These are phyloP conservation scores for Parastagonospora nodorum DNA, from an alignment of 2,329 filamentous ascomycete genomes.

Conservation along the genomic window DNA sequence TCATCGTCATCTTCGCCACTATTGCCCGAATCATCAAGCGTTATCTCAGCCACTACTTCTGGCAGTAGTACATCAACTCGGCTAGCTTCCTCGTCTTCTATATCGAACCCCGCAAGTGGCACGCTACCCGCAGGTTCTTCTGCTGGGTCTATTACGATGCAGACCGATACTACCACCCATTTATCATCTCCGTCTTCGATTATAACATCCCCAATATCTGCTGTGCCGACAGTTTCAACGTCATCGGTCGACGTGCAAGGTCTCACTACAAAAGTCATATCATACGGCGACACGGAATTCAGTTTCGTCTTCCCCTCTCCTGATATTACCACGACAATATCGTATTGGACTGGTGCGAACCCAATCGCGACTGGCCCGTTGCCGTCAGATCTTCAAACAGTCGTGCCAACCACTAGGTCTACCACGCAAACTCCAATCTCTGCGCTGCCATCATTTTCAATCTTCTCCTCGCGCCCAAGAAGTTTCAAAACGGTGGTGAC, in stretches of 20 bases:
- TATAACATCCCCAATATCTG: not conserved
- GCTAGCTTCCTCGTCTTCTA: not conserved
- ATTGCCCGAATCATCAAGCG: too few relatives aligned
- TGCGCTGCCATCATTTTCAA: conserved; percentile 18
- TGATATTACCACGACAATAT: conserved; percentile 33
- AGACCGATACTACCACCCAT: conserved; percentile 4
- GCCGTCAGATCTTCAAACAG: conserved; percentile 25
- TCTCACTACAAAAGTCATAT: conserved; percentile 30
- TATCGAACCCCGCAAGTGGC: not conserved
- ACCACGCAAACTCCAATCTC: conserved; percentile 27
- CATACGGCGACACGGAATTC: conserved; percentile 25
- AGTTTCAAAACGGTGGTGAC: conserved; percentile 18
- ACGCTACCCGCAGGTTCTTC: not conserved
- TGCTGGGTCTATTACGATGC: conserved; percentile 6
- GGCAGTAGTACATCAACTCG: not conserved
- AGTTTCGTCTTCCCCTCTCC: conserved; percentile 39
- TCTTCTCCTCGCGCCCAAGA: conserved; percentile 16
- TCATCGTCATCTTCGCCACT: too few relatives aligned
- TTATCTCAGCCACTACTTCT: not conserved
- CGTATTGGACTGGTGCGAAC: conserved; percentile 41
- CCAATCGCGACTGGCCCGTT: conserved; percentile 32
- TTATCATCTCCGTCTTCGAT: not conserved
- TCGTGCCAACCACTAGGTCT: conserved; percentile 29
- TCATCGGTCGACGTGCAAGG: conserved; percentile 8
- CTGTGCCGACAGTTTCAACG: not conserved